A percentile compares a stretch with the other conserved stretches of the same genome.
These are phyloP conservation scores for Thermomucor indicae-seudaticae DNA, from an alignment of 371 early-diverging fungal genomes.

Conservation along the genomic window DNA sequence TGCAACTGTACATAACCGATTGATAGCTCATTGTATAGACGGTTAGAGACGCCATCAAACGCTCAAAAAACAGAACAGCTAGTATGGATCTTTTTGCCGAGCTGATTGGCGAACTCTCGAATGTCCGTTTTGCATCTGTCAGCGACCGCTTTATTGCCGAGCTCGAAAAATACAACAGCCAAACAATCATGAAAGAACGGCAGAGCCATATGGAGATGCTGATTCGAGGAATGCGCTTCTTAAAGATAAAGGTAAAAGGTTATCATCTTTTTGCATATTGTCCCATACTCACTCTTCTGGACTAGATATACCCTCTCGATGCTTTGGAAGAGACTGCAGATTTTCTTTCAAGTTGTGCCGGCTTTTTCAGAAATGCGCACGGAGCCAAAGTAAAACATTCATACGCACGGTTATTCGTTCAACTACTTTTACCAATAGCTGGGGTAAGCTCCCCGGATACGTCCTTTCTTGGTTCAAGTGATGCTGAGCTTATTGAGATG, in stretches of 20 bases:
- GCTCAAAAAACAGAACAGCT: conserved; percentile 78
- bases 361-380: conserved; percentile 82
- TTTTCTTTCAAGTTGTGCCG: conserved; percentile 83
- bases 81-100: conserved; percentile 88
- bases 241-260: conserved; percentile 73
- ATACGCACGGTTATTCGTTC: conserved; percentile 85
- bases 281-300: neutral
- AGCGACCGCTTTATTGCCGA: conserved; percentile 92
- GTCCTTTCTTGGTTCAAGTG: too few relatives aligned
- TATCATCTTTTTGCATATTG: neutral
- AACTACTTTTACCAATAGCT: conserved; percentile 87
- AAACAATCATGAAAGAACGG: conserved; percentile 51
- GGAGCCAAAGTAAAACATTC: conserved; percentile 85
- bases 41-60: conserved; percentile 71
- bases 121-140: conserved; percentile 86
- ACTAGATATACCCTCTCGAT: conserved; percentile 85
- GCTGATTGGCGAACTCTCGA: conserved; percentile 85
- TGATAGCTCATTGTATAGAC: too few relatives aligned
- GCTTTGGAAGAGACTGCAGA: conserved; percentile 91
- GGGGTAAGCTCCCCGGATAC: conserved; percentile 48
- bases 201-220: conserved; percentile 84
- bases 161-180: conserved; percentile 67
- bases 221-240: conserved; percentile 84
- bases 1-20: too few relatives aligned
- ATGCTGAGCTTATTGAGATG: too few relatives aligned